Evolutionary conservation across 2,329 filamentous ascomycete species (phyloP), one percentile per base, ranked within the genome.

Genomic region (Botrytis medusae): DNA sequence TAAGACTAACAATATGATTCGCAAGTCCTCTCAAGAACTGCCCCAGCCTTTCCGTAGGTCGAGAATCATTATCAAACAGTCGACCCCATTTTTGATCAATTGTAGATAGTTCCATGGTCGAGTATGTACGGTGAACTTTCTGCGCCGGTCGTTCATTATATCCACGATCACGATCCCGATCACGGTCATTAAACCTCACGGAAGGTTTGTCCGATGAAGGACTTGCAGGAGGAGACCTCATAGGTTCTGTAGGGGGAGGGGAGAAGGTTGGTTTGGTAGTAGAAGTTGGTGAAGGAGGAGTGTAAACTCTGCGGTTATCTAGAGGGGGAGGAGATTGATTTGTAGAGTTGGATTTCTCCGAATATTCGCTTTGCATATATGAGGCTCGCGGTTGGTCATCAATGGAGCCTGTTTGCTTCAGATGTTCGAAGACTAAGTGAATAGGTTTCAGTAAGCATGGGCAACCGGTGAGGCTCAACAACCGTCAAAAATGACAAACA

Each of bases 21-120:
- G 93, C 93, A 73, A 97, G 84, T 0, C 93, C 93, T 72, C 90
- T 86, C 67, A 97, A 83, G 57, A 96, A 90, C 76, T 94, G 88
- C 0, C 88, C 88, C 25, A 95, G 85, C 69, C 93, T 86, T 65
- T 85, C 82, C 0, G 93, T 95, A 1, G 92, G 89, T 72, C 87
- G 86, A 0, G 91, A 92, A 42, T 90, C 85, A 4, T 85, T 84
- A 64, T 92, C 89, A 79, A 97, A 97, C 4, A 97, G 81, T 16
- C 85, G 85, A 9, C 93, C 92, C 94, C 94, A 97, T 79, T 91
- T 90, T 79, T 87, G 88, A 80, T 95, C 92, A 42, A 92, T 82
- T 2, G 88, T 87, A 1, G 87, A 90, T 74, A 86, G 80, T 74
- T 89, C 88, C 46, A 82, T 78, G 2, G 73, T 78, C 12, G 79